Percentiles rank a stretch among this genome's conserved stretches.
Conservation (phyloP, 495 filamentous ascomycete species). For the Neurospora discreta region DNA sequence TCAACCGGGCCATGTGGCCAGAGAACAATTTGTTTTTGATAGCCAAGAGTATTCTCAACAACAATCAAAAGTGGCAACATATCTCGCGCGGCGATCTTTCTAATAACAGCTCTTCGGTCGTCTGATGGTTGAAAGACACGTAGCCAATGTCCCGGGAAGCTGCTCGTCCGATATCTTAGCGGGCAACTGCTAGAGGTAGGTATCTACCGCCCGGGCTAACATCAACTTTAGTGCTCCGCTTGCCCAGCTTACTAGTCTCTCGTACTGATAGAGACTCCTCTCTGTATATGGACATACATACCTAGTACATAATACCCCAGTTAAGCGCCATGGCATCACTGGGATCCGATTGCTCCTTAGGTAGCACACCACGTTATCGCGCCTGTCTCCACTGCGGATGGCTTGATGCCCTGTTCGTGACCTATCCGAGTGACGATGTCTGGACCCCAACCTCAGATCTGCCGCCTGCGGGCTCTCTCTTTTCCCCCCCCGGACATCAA, state of each 20-base stretch:
- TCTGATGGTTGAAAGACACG: neutral
- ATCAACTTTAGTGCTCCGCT: neutral
- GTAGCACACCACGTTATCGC: neutral
- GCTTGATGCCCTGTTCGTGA: neutral
- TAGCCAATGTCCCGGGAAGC: neutral
- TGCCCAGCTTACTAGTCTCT: neutral
- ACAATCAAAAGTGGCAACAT: neutral
- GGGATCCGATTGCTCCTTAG: neutral
- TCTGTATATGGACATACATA: neutral
- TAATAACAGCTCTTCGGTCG: neutral
- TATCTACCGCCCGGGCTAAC: neutral
- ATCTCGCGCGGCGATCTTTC: neutral
- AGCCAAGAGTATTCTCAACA: neutral
- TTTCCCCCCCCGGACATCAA: neutral
- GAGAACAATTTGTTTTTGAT: neutral
- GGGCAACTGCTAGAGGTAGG: neutral
- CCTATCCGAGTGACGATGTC: neutral
- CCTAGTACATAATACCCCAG: neutral
- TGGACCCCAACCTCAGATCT: neutral
- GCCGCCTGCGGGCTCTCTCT: neutral
- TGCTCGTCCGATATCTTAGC: neutral
- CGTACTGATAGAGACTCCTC: neutral
- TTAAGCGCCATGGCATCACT: neutral
- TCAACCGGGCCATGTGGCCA: neutral
- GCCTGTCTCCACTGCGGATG: neutral